Base-by-base conservation (phyloP, 2,329 filamentous ascomycete genomes). In the Phialophora tarda region DNA sequence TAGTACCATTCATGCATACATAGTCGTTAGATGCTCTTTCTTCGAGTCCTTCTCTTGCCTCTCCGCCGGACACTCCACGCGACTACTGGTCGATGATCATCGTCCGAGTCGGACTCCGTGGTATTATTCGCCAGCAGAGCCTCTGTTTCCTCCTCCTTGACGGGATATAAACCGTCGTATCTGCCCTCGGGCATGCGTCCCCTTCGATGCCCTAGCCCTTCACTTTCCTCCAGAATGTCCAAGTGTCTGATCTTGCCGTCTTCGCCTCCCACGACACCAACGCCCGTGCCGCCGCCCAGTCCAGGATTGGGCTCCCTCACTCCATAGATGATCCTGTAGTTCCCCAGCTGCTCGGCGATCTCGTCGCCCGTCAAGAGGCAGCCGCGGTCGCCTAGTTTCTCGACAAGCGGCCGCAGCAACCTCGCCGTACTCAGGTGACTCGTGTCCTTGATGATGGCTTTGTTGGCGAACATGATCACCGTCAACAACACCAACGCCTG, bases 381-480 rank as follows among this genome's bases (percentile, higher is more conserved):
- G 23, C 69, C 69, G 4, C 23, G 48, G 41, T 70, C 59, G 21
- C 69, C 69, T 1, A 71, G 57, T 28, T 66, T 65, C 8, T 70
- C 55, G 3, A 71, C 64, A 24, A 70, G 26, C 17, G 69, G 69
- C n/a, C 64, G 30, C 59, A 71, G 28, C 56, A 71, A 58, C 17
- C 65, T 47, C 2, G 69, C 69, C 56, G 62, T 69, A 17, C 50
- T 54, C 53, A 71, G 61, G 44, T 70, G 60, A 54, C 62, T 65
- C 1, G 62, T 62, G 47, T 71, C 69, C 41, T 70, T 69, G 64
- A 71, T 71, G 48, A 71, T 66, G 56, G 69, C 68, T 54, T 70
- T 70, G 62, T 67, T 58, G 2, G 64, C 64, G 28, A 67, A 64
- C 26, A 38, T 28, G 47, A 71, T 63, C 10, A 71, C 69, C 26